These are phyloP conservation scores for Acacia acuminata DNA, from an alignment of 306 rosid genomes.

Conservation along the genomic window DNA sequence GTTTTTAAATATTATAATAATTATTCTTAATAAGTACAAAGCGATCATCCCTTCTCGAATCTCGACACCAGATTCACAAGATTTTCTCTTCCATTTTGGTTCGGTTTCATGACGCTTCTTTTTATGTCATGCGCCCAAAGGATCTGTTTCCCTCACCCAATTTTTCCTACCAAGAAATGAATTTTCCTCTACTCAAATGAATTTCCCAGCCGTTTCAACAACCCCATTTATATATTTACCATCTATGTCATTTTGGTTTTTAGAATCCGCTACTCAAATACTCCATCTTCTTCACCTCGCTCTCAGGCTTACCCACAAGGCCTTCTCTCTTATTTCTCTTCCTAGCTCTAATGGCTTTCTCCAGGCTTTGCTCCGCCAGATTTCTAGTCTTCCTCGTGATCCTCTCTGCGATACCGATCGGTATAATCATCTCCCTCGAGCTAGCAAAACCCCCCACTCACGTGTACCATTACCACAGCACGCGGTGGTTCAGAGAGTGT, in stretches of 20 bases:
- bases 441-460: conserved; percentile 57
- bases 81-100: background rate
- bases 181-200: background rate
- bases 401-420: conserved; percentile 70
- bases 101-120: background rate
- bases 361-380: conserved; percentile 50
- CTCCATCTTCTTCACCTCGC: background rate
- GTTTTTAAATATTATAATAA: too few species aligned
- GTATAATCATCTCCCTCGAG: conserved; percentile 68
- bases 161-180: background rate
- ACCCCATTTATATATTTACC: background rate
- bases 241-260: background rate
- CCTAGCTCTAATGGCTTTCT: conserved; percentile 30
- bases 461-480: conserved; percentile 69
- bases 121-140: background rate
- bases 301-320: background rate
- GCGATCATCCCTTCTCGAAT: background rate
- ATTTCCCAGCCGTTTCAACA: background rate
- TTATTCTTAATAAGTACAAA: too few species aligned
- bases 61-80: background rate
- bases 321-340: background rate
- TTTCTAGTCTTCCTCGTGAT: conserved; percentile 47
- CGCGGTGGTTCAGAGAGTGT: conserved; percentile 72
- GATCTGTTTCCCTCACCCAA: background rate
- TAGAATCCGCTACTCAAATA: background rate